Evolutionary conservation across 495 filamentous ascomycete species (phyloP).

Genomic region (Parathielavia appendiculata): DNA sequence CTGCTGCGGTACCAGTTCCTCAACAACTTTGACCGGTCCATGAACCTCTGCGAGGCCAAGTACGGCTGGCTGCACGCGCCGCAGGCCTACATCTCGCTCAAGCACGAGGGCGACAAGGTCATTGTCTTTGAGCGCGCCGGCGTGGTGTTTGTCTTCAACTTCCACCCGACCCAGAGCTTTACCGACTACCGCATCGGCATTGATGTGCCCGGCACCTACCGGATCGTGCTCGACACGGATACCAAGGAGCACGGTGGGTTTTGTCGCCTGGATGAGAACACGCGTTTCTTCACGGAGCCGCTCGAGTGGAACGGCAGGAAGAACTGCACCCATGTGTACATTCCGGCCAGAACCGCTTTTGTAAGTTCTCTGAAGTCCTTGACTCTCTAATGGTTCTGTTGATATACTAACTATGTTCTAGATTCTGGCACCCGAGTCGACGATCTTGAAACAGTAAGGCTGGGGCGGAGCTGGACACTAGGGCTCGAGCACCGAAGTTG

Average conservation of each 20-base stretch:
- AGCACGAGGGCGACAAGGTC: conserved; percentile 92
- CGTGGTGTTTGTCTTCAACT: conserved; percentile 92
- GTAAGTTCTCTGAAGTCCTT: conserved; percentile 48
- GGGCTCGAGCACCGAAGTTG: not conserved
- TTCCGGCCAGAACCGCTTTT: conserved; percentile 77
- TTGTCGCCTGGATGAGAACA: conserved; percentile 65
- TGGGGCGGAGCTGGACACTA: too few species aligned
- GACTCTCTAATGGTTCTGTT: not conserved
- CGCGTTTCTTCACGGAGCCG: conserved; percentile 85
- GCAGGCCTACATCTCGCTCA: conserved; percentile 88
- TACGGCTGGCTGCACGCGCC: conserved; percentile 87
- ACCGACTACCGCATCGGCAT: conserved; percentile 90
- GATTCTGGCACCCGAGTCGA: conserved; percentile 34
- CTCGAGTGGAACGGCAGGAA: conserved; percentile 80
- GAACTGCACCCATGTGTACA: conserved; percentile 91
- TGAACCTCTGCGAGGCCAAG: conserved; percentile 81
- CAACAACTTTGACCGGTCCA: conserved; percentile 87
- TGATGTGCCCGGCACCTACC: conserved; percentile 77
- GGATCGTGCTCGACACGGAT: conserved; percentile 82
- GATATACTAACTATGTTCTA: conserved; percentile 12
- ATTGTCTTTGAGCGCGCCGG: conserved; percentile 93
- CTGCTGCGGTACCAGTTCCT: conserved; percentile 86
- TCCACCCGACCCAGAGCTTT: conserved; percentile 81
- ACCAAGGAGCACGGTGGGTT: conserved; percentile 72
- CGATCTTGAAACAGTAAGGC: conserved; percentile 13